phyloP scores from a whole-genome alignment of 495 filamentous ascomycete species.

The Penicillium herquei region DNA sequence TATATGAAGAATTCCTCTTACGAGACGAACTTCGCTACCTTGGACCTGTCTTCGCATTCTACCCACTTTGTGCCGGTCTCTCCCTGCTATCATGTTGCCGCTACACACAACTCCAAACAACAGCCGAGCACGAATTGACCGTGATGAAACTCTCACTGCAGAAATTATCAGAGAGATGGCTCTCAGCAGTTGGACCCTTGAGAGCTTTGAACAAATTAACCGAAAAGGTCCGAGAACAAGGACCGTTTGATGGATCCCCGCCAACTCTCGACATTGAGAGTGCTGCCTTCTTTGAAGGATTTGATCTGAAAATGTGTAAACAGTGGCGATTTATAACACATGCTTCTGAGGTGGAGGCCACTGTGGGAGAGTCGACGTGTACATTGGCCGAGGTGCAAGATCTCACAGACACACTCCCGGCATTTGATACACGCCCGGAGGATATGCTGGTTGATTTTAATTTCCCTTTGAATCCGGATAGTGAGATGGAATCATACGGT shows the following conservation, averaged over 20 bases:
- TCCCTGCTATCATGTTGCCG: constrained; percentile 28
- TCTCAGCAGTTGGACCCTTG: constrained; percentile 27
- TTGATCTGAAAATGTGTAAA: constrained; percentile 25
- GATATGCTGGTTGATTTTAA: constrained; percentile 12
- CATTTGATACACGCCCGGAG: constrained; percentile 13
- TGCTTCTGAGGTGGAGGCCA: constrained; percentile 5
- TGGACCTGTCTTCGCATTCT: constrained; percentile 29
- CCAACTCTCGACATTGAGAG: constrained; percentile 21
- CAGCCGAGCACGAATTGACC: constrained; percentile 28
- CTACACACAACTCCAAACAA: constrained; percentile 24
- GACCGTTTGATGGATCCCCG: constrained; percentile 16
- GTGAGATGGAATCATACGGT: constrained; percentile 19
- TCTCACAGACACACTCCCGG: constrained; percentile 5
- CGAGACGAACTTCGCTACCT: constrained; percentile 29
- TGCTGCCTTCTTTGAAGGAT: constrained; percentile 28
- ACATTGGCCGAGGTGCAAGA: constrained; percentile 24
- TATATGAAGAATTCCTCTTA: constrained; percentile 32
- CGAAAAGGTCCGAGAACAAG: constrained; percentile 27
- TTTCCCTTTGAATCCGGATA: constrained; percentile 15
- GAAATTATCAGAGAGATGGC: constrained; percentile 30
- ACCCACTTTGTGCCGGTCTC: constrained; percentile 25
- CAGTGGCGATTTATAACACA: constrained; percentile 29
- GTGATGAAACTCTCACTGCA: constrained; percentile 32
- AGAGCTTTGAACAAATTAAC: constrained; percentile 29
- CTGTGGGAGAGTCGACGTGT: constrained; percentile 11